Percentiles rank a stretch among this genome's conserved stretches.
phyloP scores from a whole-genome alignment of 2,329 filamentous ascomycete species.

The Paecilomyces sp. region DNA sequence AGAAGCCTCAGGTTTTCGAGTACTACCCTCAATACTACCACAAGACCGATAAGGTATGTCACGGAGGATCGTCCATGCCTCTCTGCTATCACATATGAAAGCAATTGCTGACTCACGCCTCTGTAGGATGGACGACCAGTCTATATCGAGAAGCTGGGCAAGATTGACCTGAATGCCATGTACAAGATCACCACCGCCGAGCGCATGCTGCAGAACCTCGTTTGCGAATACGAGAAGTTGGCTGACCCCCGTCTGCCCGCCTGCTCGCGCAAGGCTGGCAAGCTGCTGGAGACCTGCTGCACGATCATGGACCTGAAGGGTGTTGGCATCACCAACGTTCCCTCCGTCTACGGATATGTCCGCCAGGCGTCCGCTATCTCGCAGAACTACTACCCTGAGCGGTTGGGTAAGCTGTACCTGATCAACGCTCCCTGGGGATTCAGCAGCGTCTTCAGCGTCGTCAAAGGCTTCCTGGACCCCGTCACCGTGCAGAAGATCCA shows the following conservation, averaged over 20 bases:
- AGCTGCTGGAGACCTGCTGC: slow-evolving; percentile 94
- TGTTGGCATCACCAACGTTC: slow-evolving; percentile 73
- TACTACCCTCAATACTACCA: slow-evolving; percentile 99
- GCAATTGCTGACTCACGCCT: not conserved
- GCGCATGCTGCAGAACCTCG: slow-evolving; percentile 93
- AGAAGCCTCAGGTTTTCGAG: slow-evolving; percentile 75
- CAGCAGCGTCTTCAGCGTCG: slow-evolving; percentile 71
- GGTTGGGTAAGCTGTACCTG: slow-evolving; percentile 88
- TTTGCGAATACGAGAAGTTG: slow-evolving; percentile 95
- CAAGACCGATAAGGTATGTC: slow-evolving; percentile 56
- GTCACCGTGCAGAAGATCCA: slow-evolving; percentile 96
- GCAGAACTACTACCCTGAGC: slow-evolving; percentile 99
- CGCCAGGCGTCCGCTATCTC: slow-evolving; percentile 78
- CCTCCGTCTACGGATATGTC: slow-evolving; percentile 83
- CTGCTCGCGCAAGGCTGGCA: slow-evolving; percentile 84
- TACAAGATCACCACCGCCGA: slow-evolving; percentile 88
- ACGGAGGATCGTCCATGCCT: not conserved
- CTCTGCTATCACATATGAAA: not conserved
- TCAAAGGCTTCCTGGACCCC: slow-evolving; percentile 93
- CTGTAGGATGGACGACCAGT: slow-evolving; percentile 84
- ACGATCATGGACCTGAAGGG: slow-evolving; percentile 97
- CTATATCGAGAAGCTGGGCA: slow-evolving; percentile 94
- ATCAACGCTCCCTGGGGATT: slow-evolving; percentile 99
- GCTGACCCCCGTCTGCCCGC: slow-evolving; percentile 88
- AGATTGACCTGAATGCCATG: slow-evolving; percentile 83